Percentiles rank a stretch among this genome's conserved stretches.
Evolutionary conservation across 2,329 filamentous ascomycete genomes (phyloP).

Genomic region (Grosmannia penicillata): DNA sequence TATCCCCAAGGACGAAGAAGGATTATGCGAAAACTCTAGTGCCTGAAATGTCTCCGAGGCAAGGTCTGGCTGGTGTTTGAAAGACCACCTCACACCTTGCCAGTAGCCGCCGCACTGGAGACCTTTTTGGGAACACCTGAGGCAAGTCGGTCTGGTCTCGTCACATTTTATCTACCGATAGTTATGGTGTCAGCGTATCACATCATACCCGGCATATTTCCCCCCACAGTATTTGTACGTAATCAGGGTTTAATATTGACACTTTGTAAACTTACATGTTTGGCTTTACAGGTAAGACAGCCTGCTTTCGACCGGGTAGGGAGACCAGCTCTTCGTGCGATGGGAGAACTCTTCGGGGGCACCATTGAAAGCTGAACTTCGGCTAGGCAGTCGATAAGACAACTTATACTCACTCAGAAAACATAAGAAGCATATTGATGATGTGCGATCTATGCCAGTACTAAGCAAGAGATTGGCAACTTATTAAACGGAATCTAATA

Average conservation of each 20-base stretch:
- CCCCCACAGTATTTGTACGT: too few relatives aligned
- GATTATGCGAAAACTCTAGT: background rate
- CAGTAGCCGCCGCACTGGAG: constrained; percentile 16
- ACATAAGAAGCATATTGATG: constrained; percentile 1
- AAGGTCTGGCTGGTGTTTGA: constrained; percentile 20
- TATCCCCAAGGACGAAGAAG: background rate
- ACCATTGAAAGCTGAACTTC: background rate
- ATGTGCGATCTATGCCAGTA: too few relatives aligned
- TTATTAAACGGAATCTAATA: too few relatives aligned
- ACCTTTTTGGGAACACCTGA: constrained; percentile 13
- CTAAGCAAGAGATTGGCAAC: too few relatives aligned
- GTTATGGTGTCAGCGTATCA: too few relatives aligned
- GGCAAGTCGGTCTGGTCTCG: constrained; percentile 15
- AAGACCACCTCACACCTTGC: constrained; percentile 22
- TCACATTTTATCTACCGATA: constrained; percentile 15
- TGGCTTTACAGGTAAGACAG: constrained; percentile 6
- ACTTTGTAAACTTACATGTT: constrained; percentile 1
- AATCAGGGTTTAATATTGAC: background rate
- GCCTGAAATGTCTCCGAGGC: background rate
- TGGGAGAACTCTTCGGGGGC: constrained; percentile 1
- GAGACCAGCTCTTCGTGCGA: constrained; percentile 5
- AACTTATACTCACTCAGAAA: background rate
- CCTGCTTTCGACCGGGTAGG: constrained; percentile 5
- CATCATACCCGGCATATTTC: too few relatives aligned
- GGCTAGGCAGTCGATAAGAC: background rate